Base-by-base conservation (phyloP, 331 rosid species). In the Quercus phellos region DNA sequence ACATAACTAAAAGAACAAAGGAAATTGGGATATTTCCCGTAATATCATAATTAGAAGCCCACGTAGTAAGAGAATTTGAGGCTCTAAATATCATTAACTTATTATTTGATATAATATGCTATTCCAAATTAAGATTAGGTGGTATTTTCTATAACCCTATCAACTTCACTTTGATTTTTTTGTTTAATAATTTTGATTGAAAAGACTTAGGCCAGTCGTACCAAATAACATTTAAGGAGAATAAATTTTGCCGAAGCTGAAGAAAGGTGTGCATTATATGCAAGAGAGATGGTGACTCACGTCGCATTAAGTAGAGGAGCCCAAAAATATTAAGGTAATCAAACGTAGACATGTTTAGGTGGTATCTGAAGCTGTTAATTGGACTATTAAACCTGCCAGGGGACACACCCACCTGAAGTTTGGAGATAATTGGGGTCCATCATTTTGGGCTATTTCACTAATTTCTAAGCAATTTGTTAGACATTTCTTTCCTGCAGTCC, bases 341-440 rank as follows among this genome's bases (percentile, higher is more conserved):
- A 53, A 72, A 22, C 16, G 30, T 1, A 34, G 8, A 24, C 50
- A 22, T 6, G 14, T 19, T 38, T 27, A 51, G 70, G 54, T 61
- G 51, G 61, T 54, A 26, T 21, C 32, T 74, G 54, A 69, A 10
- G 9, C 19, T 68, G 53, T 5, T 59, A 87, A 86, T 32, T 72
- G 30, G 85, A 81, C 90, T 6, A 68, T 78, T 58, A 78, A 83
- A 81, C 82, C 76, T 81, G n/a, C 55, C 22, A 12, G 85, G 87
- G 79, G 83, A 83, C 85, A 86, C 16, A 13, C 72, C 71, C 89
- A 86, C 83, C 73, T 83, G 84, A 73, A 80, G 75, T 64, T 64
- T 35, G 68, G 51, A 51, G 58, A 63, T 12, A 34, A 81, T 32
- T 30, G 72, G 78, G 56, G 51, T 70, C 76, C 82, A 50, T 32